A percentile compares a stretch with the other conserved stretches of the same genome.
Conservation (phyloP, 2,329 filamentous ascomycete genomes). For the Alternaria brassicae region DNA sequence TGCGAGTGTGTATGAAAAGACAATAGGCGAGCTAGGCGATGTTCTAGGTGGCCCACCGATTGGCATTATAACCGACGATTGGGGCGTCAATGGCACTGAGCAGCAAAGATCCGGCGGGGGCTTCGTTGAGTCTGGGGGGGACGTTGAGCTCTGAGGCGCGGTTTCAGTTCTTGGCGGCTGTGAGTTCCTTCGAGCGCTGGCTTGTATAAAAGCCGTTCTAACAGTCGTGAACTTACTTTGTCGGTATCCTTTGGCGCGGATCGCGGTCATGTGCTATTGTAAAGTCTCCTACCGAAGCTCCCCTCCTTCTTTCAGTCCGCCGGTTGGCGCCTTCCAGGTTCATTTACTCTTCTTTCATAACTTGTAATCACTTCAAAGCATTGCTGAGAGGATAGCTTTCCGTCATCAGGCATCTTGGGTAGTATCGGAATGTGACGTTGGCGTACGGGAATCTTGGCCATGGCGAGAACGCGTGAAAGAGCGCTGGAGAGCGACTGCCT, state of each 20-base stretch:
- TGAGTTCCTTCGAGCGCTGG: neutral
- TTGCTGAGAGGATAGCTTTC: neutral
- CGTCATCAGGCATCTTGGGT: neutral
- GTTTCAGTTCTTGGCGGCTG: neutral
- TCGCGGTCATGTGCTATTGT: neutral
- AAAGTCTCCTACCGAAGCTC: neutral
- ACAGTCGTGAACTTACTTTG: neutral
- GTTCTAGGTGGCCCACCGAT: constrained; percentile 62
- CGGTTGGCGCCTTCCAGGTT: too few relatives aligned
- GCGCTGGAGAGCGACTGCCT: constrained; percentile 19
- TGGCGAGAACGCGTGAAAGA: neutral
- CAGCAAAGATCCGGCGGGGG: constrained; percentile 19
- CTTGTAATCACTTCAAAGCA: neutral
- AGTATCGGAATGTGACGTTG: neutral
- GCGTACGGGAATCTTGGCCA: neutral
- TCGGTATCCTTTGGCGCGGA: neutral
- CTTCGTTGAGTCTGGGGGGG: constrained; percentile 23
- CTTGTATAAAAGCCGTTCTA: neutral
- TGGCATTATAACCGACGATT: constrained; percentile 56
- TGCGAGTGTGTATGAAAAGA: constrained; percentile 79
- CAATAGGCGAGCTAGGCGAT: constrained; percentile 76
- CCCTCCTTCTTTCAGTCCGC: neutral
- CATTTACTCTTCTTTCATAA: neutral
- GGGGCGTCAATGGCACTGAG: constrained; percentile 16
- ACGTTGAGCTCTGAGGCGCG: constrained; percentile 15